Base-by-base conservation (phyloP, 306 rosid species). In the Prunus kanzakura region DNA sequence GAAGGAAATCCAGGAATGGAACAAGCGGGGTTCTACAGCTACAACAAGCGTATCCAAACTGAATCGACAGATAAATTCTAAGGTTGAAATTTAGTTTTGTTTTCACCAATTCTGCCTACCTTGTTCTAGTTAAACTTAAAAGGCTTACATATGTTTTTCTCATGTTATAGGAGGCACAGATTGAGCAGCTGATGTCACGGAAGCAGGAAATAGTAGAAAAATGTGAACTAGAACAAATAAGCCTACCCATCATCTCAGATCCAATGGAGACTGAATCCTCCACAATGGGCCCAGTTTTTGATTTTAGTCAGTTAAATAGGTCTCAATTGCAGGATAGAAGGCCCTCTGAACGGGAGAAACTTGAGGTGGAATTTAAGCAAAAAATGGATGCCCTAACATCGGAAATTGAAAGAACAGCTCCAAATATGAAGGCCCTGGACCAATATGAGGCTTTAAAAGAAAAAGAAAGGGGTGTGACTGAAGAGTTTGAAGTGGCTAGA, bases 1-100 rank as follows among this genome's bases (percentile, higher is more conserved):
- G 82, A 91, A 89, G 87, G 98, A 92, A 43, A 96, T 96, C 83
- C 98, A 89, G 66, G 99, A 96, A 56, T 96, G 99, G 98, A 91
- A 88, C 88, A 96, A 96, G 84, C 84, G 78, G 77, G 87, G 90
- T 87, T 96, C 99, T 75, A 76, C 89, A 43, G 89, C 93, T 74
- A 96, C 99, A 78, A 88, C 99, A 76, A 89, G 79, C 81, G 71
- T 93, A 76, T 87, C 98, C 35, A 96, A 96, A 88, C 88, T 89
- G 72, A 92, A 83, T 82, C 97, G 98, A 67, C 90, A 87, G 88
- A 96, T 96, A 79, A 85, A 88, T 82, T 83, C 96, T 19, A 96
- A 96, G 97, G 99, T 92, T 76, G 75, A 79, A 47, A 62, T 81
- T 54, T 60, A 20, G 10, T 57, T 80, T 55, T 9, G 45, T 78